phyloP scores from a whole-genome alignment of 2,329 filamentous ascomycete genomes.

The Neopestalotiopsis rosae region DNA sequence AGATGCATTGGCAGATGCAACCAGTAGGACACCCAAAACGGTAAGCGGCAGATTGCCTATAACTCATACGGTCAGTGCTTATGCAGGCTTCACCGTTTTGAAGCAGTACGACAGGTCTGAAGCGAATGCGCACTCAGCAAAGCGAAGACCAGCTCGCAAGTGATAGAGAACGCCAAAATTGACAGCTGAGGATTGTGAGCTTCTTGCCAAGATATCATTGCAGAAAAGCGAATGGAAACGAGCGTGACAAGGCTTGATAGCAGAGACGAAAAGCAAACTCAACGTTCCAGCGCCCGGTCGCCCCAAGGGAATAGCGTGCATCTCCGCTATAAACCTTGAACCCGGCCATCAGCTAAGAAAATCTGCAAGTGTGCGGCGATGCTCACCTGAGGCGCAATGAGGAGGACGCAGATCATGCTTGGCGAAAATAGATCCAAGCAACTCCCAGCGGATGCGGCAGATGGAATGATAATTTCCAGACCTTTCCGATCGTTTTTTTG shows the following conservation, averaged over 20 bases:
- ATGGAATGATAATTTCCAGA: neutral
- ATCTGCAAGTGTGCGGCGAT: neutral
- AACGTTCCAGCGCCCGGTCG: neutral
- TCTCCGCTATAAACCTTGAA: neutral
- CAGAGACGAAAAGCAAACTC: neutral
- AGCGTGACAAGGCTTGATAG: neutral
- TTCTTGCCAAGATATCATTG: neutral
- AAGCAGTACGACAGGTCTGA: neutral
- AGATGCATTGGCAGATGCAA: conserved; percentile 32
- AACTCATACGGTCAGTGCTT: neutral
- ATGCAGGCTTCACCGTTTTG: neutral
- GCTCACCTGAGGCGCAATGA: neutral
- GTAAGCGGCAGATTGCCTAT: conserved; percentile 25
- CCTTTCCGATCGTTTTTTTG: neutral
- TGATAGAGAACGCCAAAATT: neutral
- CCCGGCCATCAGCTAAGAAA: neutral
- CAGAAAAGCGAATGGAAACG: neutral
- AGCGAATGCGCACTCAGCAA: neutral
- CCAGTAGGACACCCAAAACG: conserved; percentile 34
- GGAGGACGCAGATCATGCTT: neutral
- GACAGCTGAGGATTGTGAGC: neutral
- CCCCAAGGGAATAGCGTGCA: neutral
- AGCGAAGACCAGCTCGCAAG: neutral
- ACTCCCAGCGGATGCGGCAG: neutral
- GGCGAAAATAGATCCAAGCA: neutral